A percentile compares a stretch with the other conserved stretches of the same genome.
phyloP scores from a whole-genome alignment of 768 basidiomycete species.

The Lactarius hengduanensis region DNA sequence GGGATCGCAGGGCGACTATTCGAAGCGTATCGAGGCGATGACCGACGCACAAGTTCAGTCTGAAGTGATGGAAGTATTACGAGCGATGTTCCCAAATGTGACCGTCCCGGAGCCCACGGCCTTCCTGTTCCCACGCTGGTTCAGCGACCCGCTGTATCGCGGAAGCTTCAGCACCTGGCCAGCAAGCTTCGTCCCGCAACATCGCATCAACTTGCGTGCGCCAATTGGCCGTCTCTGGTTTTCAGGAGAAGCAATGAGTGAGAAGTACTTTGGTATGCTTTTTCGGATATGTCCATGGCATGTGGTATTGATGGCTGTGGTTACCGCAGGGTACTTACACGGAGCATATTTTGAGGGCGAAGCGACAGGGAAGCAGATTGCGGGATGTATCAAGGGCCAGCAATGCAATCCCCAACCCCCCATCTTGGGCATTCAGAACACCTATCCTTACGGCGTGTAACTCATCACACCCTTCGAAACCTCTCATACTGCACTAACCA shows the following conservation, averaged over 20 bases:
- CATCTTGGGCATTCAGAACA: conserved; percentile 24
- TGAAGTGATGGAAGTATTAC: conserved; percentile 54
- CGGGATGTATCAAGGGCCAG: conserved; percentile 30
- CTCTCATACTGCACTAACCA: too few species aligned
- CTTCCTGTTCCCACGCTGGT: conserved; percentile 56
- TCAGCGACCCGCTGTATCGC: conserved; percentile 47
- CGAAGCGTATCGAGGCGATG: conserved; percentile 55
- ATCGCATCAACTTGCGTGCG: conserved; percentile 42
- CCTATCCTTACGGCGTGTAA: background rate
- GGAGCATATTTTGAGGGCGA: conserved; percentile 37
- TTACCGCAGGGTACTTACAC: conserved; percentile 31
- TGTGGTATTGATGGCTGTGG: too few species aligned
- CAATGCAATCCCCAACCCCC: conserved; percentile 19
- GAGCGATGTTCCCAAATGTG: conserved; percentile 52
- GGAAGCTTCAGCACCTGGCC: conserved; percentile 69
- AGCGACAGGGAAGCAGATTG: conserved; percentile 29
- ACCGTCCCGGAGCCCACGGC: conserved; percentile 52
- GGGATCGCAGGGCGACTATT: conserved; percentile 51
- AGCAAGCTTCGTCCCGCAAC: conserved; percentile 45
- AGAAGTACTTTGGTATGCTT: conserved; percentile 50
- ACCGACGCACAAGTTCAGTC: conserved; percentile 45
- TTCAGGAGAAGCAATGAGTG: conserved; percentile 57
- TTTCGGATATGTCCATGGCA: background rate
- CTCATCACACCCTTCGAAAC: too few species aligned
- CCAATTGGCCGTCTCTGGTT: conserved; percentile 56